Conservation (phyloP, 2,329 filamentous ascomycete species). For the Neonectria ditissima region DNA sequence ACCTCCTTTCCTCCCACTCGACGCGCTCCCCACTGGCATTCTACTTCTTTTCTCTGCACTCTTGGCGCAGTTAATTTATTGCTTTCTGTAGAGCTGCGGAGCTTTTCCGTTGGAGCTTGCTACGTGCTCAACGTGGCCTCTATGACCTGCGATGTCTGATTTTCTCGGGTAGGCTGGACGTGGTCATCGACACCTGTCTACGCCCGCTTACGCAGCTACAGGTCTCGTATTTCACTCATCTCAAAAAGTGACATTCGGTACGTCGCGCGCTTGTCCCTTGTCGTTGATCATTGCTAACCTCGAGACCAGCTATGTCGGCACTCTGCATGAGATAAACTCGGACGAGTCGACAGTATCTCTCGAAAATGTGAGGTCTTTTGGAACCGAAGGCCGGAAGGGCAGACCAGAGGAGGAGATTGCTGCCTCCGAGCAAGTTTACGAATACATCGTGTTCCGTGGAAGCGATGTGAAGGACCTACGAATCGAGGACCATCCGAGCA, state of each 20-base stretch:
- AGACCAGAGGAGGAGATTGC: slow-evolving; percentile 85
- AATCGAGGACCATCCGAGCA: slow-evolving; percentile 84
- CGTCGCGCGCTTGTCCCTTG: slow-evolving; percentile 48
- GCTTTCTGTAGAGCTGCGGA: slow-evolving; percentile 37
- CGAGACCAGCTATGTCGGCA: slow-evolving; percentile 85
- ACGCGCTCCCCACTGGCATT: slow-evolving; percentile 31
- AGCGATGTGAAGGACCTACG: slow-evolving; percentile 98
- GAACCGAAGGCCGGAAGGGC: slow-evolving; percentile 89
- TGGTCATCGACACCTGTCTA: slow-evolving; percentile 44
- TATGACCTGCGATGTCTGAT: slow-evolving; percentile 64
- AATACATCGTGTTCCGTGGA: slow-evolving; percentile 98
- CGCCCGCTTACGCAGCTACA: slow-evolving; percentile 56
- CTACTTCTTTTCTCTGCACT: slow-evolving; percentile 31
- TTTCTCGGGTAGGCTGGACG: slow-evolving; percentile 65
- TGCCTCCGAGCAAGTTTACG: slow-evolving; percentile 89
- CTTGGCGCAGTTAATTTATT: slow-evolving; percentile 36
- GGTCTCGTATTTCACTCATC: slow-evolving; percentile 94
- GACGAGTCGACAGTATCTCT: slow-evolving; percentile 96
- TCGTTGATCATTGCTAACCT: slow-evolving; percentile 48
- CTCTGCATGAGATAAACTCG: slow-evolving; percentile 97
- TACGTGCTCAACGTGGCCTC: slow-evolving; percentile 57
- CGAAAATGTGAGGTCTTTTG: slow-evolving; percentile 94
- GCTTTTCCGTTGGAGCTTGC: slow-evolving; percentile 46
- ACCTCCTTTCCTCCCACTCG: slow-evolving; percentile 36
- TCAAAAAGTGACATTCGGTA: slow-evolving; percentile 98